Base-by-base conservation (phyloP, 768 basidiomycete species). In the Boletus barrowsii region DNA sequence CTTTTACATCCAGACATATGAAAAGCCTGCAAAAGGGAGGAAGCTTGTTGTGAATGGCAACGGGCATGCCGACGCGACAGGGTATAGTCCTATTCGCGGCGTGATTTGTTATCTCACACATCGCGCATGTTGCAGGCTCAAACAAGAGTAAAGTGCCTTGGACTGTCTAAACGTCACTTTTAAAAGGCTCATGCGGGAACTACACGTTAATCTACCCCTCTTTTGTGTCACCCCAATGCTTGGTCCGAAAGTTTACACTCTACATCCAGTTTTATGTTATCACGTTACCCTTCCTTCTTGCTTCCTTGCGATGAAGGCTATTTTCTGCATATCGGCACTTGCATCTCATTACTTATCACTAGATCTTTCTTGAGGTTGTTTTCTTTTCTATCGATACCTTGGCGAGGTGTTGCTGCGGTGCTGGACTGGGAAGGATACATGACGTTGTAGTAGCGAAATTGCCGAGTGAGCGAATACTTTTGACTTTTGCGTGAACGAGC, bases 1-100 rank as follows among this genome's bases (percentile, higher is more conserved):
- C 72, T 93, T 93, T 75, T 93, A 93, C 74, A 79, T 92, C 65
- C 83, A 87, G 70, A 90, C 89, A 29, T 90, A 91, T 76, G 84
- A 84, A 76, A 86, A 84, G 68, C 81, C 86, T 33, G 68, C 54
- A 43, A 73, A 76, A 62, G 72, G 72, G 30, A 66, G 59, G 65
- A 63, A 55, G 18, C 22, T 54, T 10, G 46, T 59, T 51, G 60
- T 70, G 10, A 80, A 80, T 54, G 72, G 74, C 39, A 83, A 81
- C 68, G 73, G 81, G 49, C 66, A 73, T 39, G 76, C 76, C 30
- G 73, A 73, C 51, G 70, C 68, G 30, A 65, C 64, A 52, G 68
- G 63, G 71, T 75, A 59, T 17, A 69, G 47, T 37, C 29, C 5
- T 30, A 39, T 37, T 37, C n/a, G 36, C 42, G 32, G 3, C 18